Percentiles rank a stretch among this genome's conserved stretches.
Conservation (phyloP, 805 yeast genomes). For the Pichia membranifaciens region DNA sequence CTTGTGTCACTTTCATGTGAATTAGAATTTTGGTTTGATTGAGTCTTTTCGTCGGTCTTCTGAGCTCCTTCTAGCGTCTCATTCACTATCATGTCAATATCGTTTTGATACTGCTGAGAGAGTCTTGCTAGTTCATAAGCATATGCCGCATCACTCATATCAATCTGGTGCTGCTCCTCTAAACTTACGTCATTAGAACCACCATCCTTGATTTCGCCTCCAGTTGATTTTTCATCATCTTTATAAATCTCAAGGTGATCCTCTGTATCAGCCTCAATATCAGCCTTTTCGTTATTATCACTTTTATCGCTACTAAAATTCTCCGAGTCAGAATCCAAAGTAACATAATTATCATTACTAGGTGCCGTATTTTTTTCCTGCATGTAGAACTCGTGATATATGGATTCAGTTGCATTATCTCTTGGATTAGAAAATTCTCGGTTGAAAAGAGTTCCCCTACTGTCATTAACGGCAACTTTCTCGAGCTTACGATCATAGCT, state of each 20-base stretch:
- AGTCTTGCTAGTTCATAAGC: slow-evolving; percentile 8
- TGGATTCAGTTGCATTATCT: neutral
- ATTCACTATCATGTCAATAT: neutral
- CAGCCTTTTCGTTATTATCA: neutral
- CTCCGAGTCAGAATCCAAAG: slow-evolving; percentile 9
- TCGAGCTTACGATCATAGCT: neutral
- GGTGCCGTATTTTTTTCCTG: slow-evolving; percentile 1
- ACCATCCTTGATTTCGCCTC: no score
- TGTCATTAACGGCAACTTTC: neutral
- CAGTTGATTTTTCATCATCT: neutral
- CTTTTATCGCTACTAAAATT: neutral
- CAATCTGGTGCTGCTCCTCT: neutral
- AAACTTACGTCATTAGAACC: no score
- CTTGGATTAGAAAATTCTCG: neutral
- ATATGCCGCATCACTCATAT: neutral
- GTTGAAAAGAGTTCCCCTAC: neutral
- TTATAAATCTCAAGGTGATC: no score
- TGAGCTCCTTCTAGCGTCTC: neutral
- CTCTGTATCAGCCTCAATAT: neutral
- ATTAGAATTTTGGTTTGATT: no score
- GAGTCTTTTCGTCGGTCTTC: slow-evolving; percentile 3
- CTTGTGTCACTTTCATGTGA: no score
- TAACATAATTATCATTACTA: neutral
- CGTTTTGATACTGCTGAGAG: slow-evolving; percentile 3
- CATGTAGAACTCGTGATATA: slow-evolving; percentile 5